Conservation (phyloP, 805 yeast genomes). For the Yamadazyma nakazawae region DNA sequence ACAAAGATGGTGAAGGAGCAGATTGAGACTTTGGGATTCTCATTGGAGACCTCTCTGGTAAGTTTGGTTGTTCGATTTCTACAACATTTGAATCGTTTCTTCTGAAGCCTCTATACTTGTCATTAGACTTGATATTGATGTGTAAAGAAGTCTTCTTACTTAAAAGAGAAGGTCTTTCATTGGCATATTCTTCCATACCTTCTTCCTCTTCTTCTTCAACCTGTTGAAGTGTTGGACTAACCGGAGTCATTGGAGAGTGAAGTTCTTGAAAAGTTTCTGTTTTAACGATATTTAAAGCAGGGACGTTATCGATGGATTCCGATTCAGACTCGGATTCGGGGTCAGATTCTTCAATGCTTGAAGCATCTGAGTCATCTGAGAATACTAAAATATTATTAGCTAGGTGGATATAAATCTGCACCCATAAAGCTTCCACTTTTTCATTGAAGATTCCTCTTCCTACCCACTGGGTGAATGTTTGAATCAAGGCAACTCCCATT, state of each 20-base stretch:
- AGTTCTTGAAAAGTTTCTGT: not conserved
- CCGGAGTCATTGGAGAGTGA: slow-evolving; percentile 13
- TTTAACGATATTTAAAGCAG: slow-evolving; percentile 25
- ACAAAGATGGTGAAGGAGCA: slow-evolving; percentile 6
- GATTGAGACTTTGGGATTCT: slow-evolving; percentile 4
- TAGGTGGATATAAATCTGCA: slow-evolving; percentile 36
- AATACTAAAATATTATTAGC: slow-evolving; percentile 35
- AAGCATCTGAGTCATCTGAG: slow-evolving; percentile 16
- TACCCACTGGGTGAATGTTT: slow-evolving; percentile 35
- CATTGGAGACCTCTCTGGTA: slow-evolving; percentile 21
- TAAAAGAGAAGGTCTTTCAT: slow-evolving; percentile 11
- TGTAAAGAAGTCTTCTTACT: slow-evolving; percentile 13
- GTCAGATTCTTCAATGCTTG: slow-evolving; percentile 16
- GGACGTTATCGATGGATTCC: slow-evolving; percentile 20
- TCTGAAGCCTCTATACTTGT: slow-evolving; percentile 43
- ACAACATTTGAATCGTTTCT: slow-evolving; percentile 24
- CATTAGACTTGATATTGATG: slow-evolving; percentile 13
- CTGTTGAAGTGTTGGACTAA: slow-evolving; percentile 14
- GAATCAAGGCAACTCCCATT: slow-evolving; percentile 38
- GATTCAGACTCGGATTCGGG: slow-evolving; percentile 23
- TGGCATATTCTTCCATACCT: slow-evolving; percentile 3
- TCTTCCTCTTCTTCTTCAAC: slow-evolving; percentile 14
- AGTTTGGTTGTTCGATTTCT: slow-evolving; percentile 19
- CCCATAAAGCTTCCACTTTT: slow-evolving; percentile 36
- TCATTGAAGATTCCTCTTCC: slow-evolving; percentile 28